Conservation (phyloP, 441 rosid genomes). For the Cnidoscolus chayamansa region DNA sequence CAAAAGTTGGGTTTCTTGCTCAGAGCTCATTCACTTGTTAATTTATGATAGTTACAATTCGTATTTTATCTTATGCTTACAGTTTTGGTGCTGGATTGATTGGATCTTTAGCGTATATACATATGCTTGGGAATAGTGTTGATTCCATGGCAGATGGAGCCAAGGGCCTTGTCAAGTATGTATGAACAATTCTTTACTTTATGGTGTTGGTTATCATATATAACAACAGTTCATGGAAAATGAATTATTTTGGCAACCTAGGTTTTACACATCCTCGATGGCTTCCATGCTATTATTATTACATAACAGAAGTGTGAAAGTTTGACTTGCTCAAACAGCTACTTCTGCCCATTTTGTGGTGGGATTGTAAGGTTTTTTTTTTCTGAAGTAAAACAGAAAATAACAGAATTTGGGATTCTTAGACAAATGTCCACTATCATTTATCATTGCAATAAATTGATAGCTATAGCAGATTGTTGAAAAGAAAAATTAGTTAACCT, state of each 20-base stretch:
- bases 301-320: too few relatives aligned
- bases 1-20: not conserved
- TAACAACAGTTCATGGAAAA: not conserved
- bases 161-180: constrained; percentile 72
- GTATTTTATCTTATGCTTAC: constrained; percentile 11
- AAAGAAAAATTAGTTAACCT: too few relatives aligned
- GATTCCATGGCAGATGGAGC: constrained; percentile 86
- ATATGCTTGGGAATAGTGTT: constrained; percentile 79
- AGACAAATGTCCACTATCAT: too few relatives aligned
- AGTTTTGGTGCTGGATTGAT: constrained; percentile 78
- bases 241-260: not conserved
- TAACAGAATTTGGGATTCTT: too few relatives aligned
- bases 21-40: too few relatives aligned
- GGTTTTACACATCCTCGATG: not conserved
- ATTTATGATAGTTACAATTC: constrained; percentile 1
- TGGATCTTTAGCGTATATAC: constrained; percentile 69
- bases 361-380: too few relatives aligned
- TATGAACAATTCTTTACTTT: not conserved
- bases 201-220: not conserved
- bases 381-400: too few relatives aligned
- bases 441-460: too few relatives aligned
- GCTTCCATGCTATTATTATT: not conserved
- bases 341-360: too few relatives aligned
- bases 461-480: too few relatives aligned
- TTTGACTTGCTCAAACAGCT: too few relatives aligned